phyloP scores from a whole-genome alignment of 2,329 filamentous ascomycete species.

The Ascochyta lentis region DNA sequence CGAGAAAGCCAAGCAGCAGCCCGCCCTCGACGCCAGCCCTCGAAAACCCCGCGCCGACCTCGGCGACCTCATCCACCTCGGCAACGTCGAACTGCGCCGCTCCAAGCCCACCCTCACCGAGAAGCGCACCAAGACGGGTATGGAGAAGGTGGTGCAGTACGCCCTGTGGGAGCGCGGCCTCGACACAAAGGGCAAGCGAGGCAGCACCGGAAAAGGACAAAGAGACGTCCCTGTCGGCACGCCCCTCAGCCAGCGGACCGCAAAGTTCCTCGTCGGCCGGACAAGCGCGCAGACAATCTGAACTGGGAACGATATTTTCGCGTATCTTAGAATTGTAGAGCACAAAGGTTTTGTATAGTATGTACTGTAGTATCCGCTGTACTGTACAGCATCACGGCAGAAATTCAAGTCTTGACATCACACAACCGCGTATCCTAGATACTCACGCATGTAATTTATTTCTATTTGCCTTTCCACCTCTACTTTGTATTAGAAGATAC shows the following conservation, averaged over 20 bases:
- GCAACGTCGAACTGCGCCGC: constrained; percentile 72
- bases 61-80: constrained; percentile 34
- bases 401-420: too few relatives aligned
- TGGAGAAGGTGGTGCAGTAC: constrained; percentile 80
- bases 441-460: too few relatives aligned
- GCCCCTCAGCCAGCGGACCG: constrained; percentile 5
- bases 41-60: constrained; percentile 24
- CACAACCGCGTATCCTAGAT: too few relatives aligned
- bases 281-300: background rate
- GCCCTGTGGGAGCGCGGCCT: constrained; percentile 59
- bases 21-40: background rate
- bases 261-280: constrained; percentile 2
- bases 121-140: constrained; percentile 73
- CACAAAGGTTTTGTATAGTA: too few relatives aligned
- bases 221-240: constrained; percentile 6
- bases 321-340: too few relatives aligned
- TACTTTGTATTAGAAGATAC: too few relatives aligned
- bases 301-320: too few relatives aligned
- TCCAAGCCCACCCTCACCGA: constrained; percentile 73
- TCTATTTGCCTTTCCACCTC: too few relatives aligned
- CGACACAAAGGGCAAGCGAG: background rate
- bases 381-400: too few relatives aligned
- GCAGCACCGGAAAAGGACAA: background rate
- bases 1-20: constrained; percentile 10
- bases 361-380: too few relatives aligned